A percentile compares a stretch with the other conserved stretches of the same genome.
phyloP scores from a whole-genome alignment of 768 basidiomycete species.

The Boletus rubroflammeus region DNA sequence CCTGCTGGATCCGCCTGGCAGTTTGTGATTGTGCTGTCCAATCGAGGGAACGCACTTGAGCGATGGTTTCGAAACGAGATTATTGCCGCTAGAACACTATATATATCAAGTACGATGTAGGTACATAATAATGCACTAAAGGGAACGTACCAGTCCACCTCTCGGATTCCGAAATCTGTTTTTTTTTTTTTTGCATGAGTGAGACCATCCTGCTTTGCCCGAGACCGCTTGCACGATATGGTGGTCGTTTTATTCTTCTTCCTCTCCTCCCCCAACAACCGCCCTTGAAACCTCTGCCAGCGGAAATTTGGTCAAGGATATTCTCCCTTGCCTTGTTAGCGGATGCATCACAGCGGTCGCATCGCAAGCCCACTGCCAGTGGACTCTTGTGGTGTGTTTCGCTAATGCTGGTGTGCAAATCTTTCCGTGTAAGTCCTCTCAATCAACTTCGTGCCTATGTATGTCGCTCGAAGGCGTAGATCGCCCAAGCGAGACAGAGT shows the following conservation, averaged over 20 bases:
- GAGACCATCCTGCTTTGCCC: slow-evolving; percentile 55
- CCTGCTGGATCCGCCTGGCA: slow-evolving; percentile 40
- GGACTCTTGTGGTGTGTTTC: slow-evolving; percentile 21
- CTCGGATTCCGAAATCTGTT: not conserved
- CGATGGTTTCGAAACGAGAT: not conserved
- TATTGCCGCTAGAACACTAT: not conserved
- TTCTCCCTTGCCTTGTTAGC: slow-evolving; percentile 37
- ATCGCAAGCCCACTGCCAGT: slow-evolving; percentile 3
- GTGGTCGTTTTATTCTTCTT: slow-evolving; percentile 61
- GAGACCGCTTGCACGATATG: slow-evolving; percentile 56
- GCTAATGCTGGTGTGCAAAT: slow-evolving; percentile 39
- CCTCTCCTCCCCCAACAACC: slow-evolving; percentile 61
- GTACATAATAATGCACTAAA: not conserved
- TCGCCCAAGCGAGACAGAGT: not conserved
- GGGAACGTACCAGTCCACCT: not conserved
- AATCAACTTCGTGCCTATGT: not conserved
- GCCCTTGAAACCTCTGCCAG: slow-evolving; percentile 54
- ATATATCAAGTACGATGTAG: not conserved
- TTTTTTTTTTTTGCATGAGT: slow-evolving; percentile 34
- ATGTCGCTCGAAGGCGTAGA: slow-evolving; percentile 3
- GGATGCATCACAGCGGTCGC: slow-evolving; percentile 5
- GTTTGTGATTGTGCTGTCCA: slow-evolving; percentile 8
- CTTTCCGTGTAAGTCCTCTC: slow-evolving; percentile 34
- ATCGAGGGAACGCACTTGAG: not conserved
- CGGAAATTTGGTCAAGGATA: slow-evolving; percentile 69